Evolutionary conservation across 2,329 filamentous ascomycete genomes (phyloP).

Genomic region (Diplodia mutila): DNA sequence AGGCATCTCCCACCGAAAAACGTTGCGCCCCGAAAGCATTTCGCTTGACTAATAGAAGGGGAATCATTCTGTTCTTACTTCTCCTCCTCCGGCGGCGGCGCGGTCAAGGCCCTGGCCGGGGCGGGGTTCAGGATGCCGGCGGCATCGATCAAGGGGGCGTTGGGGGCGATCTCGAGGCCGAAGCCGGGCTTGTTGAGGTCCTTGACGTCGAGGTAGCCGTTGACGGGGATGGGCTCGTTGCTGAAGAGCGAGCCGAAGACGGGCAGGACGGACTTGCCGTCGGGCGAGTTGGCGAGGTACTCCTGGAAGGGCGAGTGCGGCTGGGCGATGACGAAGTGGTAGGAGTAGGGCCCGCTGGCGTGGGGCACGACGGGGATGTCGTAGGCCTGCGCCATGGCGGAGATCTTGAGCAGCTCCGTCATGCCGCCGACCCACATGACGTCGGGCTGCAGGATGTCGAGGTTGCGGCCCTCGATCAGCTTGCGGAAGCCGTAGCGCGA

Average conservation of each 20-base stretch:
- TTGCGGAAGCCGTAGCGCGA: constrained; percentile 94
- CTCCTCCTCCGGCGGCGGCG: constrained; percentile 12
- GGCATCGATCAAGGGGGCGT: constrained; percentile 77
- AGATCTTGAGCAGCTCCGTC: constrained; percentile 88
- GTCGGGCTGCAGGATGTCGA: constrained; percentile 93
- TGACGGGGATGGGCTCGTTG: constrained; percentile 85
- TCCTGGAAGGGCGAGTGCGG: constrained; percentile 94
- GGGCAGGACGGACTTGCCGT: constrained; percentile 85
- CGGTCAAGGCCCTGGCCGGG: constrained; percentile 48
- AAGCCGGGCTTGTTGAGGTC: constrained; percentile 89
- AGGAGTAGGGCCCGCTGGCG: constrained; percentile 90
- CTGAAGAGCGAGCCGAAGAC: constrained; percentile 91
- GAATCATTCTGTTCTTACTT: constrained; percentile 17
- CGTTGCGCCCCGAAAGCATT: neutral
- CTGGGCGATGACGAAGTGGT: constrained; percentile 94
- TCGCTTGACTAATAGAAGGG: neutral
- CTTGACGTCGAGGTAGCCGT: constrained; percentile 78
- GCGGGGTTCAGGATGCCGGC: constrained; percentile 71
- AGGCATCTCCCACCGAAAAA: no score
- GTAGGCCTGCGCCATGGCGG: constrained; percentile 87
- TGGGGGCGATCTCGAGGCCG: constrained; percentile 82
- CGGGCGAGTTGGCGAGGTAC: constrained; percentile 89
- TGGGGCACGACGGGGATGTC: constrained; percentile 96
- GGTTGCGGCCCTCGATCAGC: constrained; percentile 85
- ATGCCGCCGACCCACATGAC: constrained; percentile 97